Conservation (phyloP, 2,329 filamentous ascomycete genomes). For the Rugonectria rugulosa region DNA sequence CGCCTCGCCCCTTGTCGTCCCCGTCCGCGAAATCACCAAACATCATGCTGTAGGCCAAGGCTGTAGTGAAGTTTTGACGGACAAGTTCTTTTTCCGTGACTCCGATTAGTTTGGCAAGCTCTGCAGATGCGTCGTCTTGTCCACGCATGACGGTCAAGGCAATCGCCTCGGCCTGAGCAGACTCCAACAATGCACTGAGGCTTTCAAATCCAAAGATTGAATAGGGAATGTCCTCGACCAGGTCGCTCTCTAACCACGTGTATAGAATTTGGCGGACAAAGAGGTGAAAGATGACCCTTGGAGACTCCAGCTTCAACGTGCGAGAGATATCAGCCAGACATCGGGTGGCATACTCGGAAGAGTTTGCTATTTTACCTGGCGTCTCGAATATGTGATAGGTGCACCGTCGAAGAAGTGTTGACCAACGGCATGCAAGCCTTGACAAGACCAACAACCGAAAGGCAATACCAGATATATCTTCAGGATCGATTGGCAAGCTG, state of each 20-base stretch:
- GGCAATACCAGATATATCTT: constrained; percentile 82
- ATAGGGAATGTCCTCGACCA: constrained; percentile 78
- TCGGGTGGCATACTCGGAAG: constrained; percentile 73
- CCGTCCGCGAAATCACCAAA: constrained; percentile 50
- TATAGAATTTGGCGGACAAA: constrained; percentile 91
- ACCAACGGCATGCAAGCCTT: constrained; percentile 81
- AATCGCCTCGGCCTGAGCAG: constrained; percentile 78
- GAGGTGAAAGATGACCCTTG: constrained; percentile 77
- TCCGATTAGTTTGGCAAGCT: constrained; percentile 66
- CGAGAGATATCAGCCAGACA: constrained; percentile 74
- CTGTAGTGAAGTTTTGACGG: constrained; percentile 74
- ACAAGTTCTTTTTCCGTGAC: constrained; percentile 66
- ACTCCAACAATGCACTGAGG: constrained; percentile 72
- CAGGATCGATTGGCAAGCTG: constrained; percentile 76
- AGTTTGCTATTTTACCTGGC: constrained; percentile 73
- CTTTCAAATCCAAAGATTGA: constrained; percentile 81
- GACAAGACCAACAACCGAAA: constrained; percentile 80
- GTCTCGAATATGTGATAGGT: constrained; percentile 96
- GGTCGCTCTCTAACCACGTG: constrained; percentile 80
- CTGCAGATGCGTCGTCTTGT: constrained; percentile 67
- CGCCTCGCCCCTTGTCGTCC: constrained; percentile 60
- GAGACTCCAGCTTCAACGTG: constrained; percentile 68
- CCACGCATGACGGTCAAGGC: constrained; percentile 85
- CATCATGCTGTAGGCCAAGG: constrained; percentile 83
- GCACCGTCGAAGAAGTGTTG: constrained; percentile 83